Percentiles rank a stretch among this genome's conserved stretches.
Conservation (phyloP, 257 asterid genomes). For the Misopates orontium region DNA sequence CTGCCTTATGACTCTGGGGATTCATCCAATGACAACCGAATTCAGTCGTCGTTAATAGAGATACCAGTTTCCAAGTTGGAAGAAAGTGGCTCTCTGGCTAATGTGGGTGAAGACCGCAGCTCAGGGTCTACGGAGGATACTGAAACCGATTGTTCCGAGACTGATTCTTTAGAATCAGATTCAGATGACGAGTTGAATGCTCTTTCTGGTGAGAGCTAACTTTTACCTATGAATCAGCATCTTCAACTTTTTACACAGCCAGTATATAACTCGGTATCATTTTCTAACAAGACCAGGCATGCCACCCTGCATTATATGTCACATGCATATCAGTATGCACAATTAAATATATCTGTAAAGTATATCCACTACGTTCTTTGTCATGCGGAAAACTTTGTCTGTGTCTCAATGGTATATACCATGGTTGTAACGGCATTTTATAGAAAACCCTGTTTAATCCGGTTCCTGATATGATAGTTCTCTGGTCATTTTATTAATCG, state of each 20-base stretch:
- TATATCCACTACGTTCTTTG: neutral
- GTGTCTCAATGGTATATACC: neutral
- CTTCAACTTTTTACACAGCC: neutral
- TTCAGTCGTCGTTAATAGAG: slow-evolving; percentile 45
- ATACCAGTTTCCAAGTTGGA: slow-evolving; percentile 54
- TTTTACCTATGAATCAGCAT: slow-evolving; percentile 4
- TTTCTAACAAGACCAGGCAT: slow-evolving; percentile 5
- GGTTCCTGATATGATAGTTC: neutral
- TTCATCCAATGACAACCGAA: slow-evolving; percentile 44
- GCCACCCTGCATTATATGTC: neutral
- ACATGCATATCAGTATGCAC: neutral
- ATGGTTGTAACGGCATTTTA: slow-evolving; percentile 1
- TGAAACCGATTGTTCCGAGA: slow-evolving; percentile 90
- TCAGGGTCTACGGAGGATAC: slow-evolving; percentile 85
- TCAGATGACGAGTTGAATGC: slow-evolving; percentile 69
- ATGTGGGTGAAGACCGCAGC: slow-evolving; percentile 54
- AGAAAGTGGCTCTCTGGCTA: slow-evolving; percentile 44
- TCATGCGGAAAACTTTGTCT: neutral
- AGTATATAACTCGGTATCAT: slow-evolving; percentile 9
- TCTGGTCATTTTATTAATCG: slow-evolving; percentile 12
- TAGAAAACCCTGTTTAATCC: neutral
- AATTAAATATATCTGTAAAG: slow-evolving; percentile 1
- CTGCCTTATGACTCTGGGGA: slow-evolving; percentile 50
- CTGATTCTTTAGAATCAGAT: slow-evolving; percentile 83
- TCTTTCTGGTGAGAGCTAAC: slow-evolving; percentile 63